phyloP scores from a whole-genome alignment of 208 protist species.

The Crithidia fasciculata region DNA sequence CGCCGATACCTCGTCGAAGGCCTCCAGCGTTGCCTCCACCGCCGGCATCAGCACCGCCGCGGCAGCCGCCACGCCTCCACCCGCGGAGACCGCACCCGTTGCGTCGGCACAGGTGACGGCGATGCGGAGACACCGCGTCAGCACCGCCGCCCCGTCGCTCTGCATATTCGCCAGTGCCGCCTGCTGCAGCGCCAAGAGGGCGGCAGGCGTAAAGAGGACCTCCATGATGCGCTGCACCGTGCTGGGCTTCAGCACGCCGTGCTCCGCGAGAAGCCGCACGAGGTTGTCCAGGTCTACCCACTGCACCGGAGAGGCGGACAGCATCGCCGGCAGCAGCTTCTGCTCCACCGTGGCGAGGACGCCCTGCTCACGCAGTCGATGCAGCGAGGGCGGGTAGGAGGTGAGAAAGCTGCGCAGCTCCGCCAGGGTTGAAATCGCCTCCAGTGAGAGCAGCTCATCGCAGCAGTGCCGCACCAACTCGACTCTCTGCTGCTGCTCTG shows the following conservation, averaged over 20 bases:
- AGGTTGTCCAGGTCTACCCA: conserved; percentile 37
- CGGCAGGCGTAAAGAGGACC: conserved; percentile 31
- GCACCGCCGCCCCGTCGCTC: conserved; percentile 11
- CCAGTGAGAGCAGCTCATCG: conserved; percentile 66
- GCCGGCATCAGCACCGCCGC: conserved; percentile 7
- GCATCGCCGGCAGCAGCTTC: conserved; percentile 40
- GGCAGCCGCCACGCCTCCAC: not conserved
- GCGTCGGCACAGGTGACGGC: conserved; percentile 13
- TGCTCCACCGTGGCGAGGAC: conserved; percentile 55
- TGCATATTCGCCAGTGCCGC: not conserved
- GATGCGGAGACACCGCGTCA: conserved; percentile 17
- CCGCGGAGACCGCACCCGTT: not conserved
- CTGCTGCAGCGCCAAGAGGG: conserved; percentile 8
- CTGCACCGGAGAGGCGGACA: conserved; percentile 16
- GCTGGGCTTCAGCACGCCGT: conserved; percentile 42
- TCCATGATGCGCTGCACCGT: conserved; percentile 27
- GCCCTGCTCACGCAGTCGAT: conserved; percentile 39
- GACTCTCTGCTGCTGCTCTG: conserved; percentile 20
- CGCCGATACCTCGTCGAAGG: conserved; percentile 16
- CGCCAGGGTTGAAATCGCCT: conserved; percentile 54
- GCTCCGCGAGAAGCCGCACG: conserved; percentile 40
- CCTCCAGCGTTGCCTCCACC: conserved; percentile 17
- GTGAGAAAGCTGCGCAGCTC: conserved; percentile 60
- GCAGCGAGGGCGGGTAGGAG: conserved; percentile 56
- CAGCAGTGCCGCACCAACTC: conserved; percentile 51